Evolutionary conservation across 768 basidiomycete species (phyloP).

Genomic region (Imleria badia): DNA sequence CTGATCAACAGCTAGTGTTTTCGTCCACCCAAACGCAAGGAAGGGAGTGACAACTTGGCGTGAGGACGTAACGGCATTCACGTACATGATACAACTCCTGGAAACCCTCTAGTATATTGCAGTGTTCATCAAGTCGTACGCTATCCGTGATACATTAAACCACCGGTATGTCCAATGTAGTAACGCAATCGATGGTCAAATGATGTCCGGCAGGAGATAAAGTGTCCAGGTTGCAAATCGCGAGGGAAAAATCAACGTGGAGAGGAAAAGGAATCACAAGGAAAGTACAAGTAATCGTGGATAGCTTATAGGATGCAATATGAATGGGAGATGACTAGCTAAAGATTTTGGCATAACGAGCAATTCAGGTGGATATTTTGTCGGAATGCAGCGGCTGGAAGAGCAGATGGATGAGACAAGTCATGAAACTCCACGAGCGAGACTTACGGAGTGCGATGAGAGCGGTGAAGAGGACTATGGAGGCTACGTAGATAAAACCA

Average conservation of each 20-base stretch:
- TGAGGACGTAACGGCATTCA: no score
- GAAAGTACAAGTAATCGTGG: conserved; percentile 29
- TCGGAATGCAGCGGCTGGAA: conserved; percentile 60
- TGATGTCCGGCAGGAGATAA: conserved; percentile 15
- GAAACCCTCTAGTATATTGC: conserved; percentile 7
- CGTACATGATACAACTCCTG: background rate
- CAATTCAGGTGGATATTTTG: conserved; percentile 59
- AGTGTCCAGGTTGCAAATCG: conserved; percentile 11
- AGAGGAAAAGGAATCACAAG: background rate
- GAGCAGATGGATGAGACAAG: conserved; percentile 6
- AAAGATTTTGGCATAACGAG: conserved; percentile 66
- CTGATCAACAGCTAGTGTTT: no score
- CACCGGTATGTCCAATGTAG: conserved; percentile 16
- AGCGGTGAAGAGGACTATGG: conserved; percentile 68
- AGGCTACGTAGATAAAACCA: conserved; percentile 69
- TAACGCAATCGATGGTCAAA: conserved; percentile 4
- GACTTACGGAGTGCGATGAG: conserved; percentile 78
- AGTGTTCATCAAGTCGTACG: conserved; percentile 21
- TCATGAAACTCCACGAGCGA: conserved; percentile 1
- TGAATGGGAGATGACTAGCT: conserved; percentile 39
- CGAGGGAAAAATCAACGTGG: background rate
- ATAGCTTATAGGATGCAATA: conserved; percentile 32
- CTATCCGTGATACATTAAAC: conserved; percentile 24
- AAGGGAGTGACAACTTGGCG: no score
- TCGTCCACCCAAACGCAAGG: no score